Conservation (phyloP, 140 eudicot species). For the Flaveria floridana region DNA sequence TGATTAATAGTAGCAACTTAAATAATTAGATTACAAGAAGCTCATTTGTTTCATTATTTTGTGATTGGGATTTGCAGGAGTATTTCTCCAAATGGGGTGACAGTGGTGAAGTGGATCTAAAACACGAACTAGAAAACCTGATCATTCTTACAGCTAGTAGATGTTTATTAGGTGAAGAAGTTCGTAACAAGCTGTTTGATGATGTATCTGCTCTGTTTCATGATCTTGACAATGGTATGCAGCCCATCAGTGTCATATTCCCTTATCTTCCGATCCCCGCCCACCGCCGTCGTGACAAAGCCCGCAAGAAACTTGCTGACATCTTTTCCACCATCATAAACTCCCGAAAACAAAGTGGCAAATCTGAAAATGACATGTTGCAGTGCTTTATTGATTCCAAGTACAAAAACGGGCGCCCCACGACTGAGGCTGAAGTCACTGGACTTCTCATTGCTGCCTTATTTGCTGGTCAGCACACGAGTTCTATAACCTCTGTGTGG, state of each 20-base stretch:
- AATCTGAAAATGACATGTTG: constrained; percentile 68
- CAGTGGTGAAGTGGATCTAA: constrained; percentile 88
- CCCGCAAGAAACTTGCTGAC: constrained; percentile 70
- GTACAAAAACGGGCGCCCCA: constrained; percentile 90
- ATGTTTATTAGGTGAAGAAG: constrained; percentile 88
- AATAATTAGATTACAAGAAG: background rate
- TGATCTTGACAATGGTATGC: constrained; percentile 96
- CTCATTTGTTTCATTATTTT: background rate
- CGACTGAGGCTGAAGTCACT: constrained; percentile 78
- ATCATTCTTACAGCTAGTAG: constrained; percentile 94
- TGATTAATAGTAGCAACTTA: background rate
- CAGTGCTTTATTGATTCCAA: constrained; percentile 93
- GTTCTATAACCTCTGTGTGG: constrained; percentile 95
- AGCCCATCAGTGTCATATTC: constrained; percentile 86
- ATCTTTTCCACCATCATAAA: constrained; percentile 74
- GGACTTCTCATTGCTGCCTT: constrained; percentile 94
- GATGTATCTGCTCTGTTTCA: constrained; percentile 94
- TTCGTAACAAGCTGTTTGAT: constrained; percentile 86
- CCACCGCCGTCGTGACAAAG: constrained; percentile 85
- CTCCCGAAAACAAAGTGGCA: constrained; percentile 72
- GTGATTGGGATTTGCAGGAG: constrained; percentile 52
- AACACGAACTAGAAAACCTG: constrained; percentile 74
- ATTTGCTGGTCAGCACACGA: constrained; percentile 94
- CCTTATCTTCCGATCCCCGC: constrained; percentile 97
- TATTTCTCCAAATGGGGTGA: constrained; percentile 97